Evolutionary conservation across 371 early-diverging fungal genomes (phyloP).

Genomic region (Haplosporangium sp.): DNA sequence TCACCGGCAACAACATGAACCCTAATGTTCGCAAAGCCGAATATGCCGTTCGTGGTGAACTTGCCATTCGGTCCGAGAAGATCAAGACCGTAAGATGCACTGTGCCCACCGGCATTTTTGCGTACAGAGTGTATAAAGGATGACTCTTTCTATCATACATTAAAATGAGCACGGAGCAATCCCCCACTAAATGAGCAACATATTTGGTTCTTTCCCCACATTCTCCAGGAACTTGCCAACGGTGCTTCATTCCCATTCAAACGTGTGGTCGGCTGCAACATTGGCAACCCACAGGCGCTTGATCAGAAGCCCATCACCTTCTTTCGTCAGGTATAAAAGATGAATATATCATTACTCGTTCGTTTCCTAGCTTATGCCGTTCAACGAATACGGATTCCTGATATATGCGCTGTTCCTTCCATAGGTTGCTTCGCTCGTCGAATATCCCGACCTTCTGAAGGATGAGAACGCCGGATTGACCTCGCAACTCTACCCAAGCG

Average conservation of each 20-base stretch:
- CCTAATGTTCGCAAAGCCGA: constrained; percentile 81
- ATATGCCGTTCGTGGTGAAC: constrained; percentile 97
- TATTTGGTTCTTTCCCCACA: neutral
- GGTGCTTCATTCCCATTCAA: constrained; percentile 76
- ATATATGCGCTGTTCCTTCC: neutral
- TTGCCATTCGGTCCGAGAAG: constrained; percentile 94
- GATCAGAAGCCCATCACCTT: constrained; percentile 97
- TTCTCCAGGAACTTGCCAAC: constrained; percentile 60
- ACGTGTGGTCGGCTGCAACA: constrained; percentile 90
- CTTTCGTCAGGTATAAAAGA: constrained; percentile 86
- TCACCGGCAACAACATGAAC: constrained; percentile 78
- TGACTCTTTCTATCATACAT: neutral
- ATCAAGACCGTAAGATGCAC: constrained; percentile 68
- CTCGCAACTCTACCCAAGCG: constrained; percentile 80
- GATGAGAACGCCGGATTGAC: constrained; percentile 62
- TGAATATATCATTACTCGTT: neutral
- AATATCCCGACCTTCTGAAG: constrained; percentile 86
- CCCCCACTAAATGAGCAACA: neutral
- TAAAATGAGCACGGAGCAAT: neutral
- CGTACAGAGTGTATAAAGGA: neutral
- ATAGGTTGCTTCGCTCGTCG: constrained; percentile 86
- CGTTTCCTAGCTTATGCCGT: neutral
- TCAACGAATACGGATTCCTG: neutral
- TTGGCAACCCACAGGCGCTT: constrained; percentile 98
- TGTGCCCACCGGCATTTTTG: neutral